Conservation (phyloP, 176 grass and related monocot genomes). For the Aegilops tauschii region DNA sequence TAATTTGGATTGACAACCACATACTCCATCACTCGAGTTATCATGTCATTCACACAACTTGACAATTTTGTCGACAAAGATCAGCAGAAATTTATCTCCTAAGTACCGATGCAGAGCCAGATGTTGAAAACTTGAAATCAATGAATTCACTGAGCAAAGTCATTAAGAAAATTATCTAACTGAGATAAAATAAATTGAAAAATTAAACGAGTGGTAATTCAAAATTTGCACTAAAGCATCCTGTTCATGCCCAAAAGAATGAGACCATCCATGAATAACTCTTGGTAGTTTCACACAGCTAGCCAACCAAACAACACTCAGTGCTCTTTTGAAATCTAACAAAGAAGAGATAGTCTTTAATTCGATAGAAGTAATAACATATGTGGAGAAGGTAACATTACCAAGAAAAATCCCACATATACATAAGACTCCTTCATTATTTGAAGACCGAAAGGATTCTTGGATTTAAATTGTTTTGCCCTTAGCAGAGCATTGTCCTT, state of each 20-base stretch:
- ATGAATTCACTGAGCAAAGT: not conserved
- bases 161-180: not conserved
- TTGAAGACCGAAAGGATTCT: conserved; percentile 49
- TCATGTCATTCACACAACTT: not conserved
- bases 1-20: not conserved
- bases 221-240: not conserved
- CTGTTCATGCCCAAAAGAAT: not conserved
- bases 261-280: not conserved
- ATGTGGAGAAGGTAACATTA: conserved; percentile 32
- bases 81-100: not conserved
- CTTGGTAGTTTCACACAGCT: not conserved
- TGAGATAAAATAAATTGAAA: not conserved
- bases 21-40: not conserved
- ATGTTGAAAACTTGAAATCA: not conserved
- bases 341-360: not conserved
- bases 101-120: not conserved
- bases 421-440: conserved; percentile 84
- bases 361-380: conserved; percentile 6
- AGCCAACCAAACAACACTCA: not conserved
- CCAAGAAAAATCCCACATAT: conserved; percentile 80
- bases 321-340: not conserved
- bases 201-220: not conserved
- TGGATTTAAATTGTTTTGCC: conserved; percentile 66
- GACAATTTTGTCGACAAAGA: not conserved
- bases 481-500: conserved; percentile 46